Conservation (phyloP, 257 asterid species). For the Cynanchum wilfordii region DNA sequence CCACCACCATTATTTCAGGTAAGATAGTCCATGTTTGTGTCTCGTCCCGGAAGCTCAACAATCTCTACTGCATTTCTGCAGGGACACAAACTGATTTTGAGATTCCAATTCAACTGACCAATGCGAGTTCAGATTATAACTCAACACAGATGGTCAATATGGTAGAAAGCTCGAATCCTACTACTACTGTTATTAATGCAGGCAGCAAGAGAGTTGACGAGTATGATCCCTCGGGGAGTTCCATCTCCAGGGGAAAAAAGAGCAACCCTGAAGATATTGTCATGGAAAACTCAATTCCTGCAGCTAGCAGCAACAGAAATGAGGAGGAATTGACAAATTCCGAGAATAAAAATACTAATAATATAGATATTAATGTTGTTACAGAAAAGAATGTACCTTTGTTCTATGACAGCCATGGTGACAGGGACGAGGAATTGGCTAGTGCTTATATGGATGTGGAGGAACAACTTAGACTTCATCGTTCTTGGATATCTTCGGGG, state of each 20-base stretch:
- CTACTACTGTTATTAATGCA: neutral
- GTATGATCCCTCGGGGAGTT: neutral
- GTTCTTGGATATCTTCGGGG: slow-evolving; percentile 42
- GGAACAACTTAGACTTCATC: slow-evolving; percentile 40
- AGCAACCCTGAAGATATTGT: neutral
- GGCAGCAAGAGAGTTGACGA: neutral
- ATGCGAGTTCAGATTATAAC: slow-evolving; percentile 14
- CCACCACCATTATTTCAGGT: slow-evolving; percentile 49
- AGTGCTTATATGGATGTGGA: slow-evolving; percentile 34
- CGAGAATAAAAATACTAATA: neutral
- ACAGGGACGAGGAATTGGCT: slow-evolving; percentile 20
- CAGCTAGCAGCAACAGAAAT: neutral
- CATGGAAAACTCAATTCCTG: neutral
- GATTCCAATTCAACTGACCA: slow-evolving; percentile 26
- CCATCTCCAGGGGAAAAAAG: neutral
- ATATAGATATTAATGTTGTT: neutral
- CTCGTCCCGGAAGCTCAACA: slow-evolving; percentile 53
- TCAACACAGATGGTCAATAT: slow-evolving; percentile 7
- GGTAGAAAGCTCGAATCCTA: neutral
- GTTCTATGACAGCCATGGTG: slow-evolving; percentile 9
- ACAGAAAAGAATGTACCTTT: slow-evolving; percentile 14
- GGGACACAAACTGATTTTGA: slow-evolving; percentile 47
- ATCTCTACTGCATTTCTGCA: slow-evolving; percentile 58
- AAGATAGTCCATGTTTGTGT: slow-evolving; percentile 49
- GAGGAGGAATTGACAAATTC: neutral